Evolutionary conservation across 176 grass and related monocot genomes (phyloP), one percentile per base, ranked within the genome.

Genomic region (Carex kokanica): DNA sequence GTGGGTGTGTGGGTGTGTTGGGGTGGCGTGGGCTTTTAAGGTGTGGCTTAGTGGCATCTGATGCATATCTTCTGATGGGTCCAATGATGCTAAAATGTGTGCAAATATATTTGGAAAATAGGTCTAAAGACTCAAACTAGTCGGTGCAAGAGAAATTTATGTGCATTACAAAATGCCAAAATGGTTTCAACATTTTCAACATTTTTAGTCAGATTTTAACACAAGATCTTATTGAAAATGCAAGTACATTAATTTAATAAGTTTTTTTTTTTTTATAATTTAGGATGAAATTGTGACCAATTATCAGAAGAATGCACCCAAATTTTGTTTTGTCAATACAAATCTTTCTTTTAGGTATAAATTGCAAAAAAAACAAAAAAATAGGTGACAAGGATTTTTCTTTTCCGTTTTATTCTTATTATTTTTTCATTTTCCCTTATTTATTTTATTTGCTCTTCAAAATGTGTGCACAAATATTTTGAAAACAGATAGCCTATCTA

Each of bases 1-100:
- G n/a, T 47, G 8, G 14, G 72, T 74, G 70, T 74, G 21, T 54
- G 12, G 17, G 45, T 51, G 43, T 69, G 65, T 69, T 17, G 65
- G 7, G 3, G 45, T 27, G 71, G 10, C 45, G 21, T 75, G 71
- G 21, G 72, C 45, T 75, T 75, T 75, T 75, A 54, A 29, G 41
- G 18, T 55, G 49, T 77, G 47, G 23, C 49, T 29, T 17, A 77
- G 73, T 77, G 73, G 49, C 49, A 74, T 74, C 20, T 75, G 43
- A 53, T 70, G 8, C 72, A 75, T 75, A 75, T 75, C 72, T 54
- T 54, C 29, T 53, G 11, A 53, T 53, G 71, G 71, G 49, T 54
- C 73, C 73, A 25, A 5, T 73, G 73, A 55, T 77, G 49, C 73
- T 49, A 77, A 77, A 77, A 77, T 77, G 72, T 77, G 72, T 53